These are phyloP conservation scores for Fistulinella prunicolor DNA, from an alignment of 768 basidiomycete species.

Conservation along the genomic window DNA sequence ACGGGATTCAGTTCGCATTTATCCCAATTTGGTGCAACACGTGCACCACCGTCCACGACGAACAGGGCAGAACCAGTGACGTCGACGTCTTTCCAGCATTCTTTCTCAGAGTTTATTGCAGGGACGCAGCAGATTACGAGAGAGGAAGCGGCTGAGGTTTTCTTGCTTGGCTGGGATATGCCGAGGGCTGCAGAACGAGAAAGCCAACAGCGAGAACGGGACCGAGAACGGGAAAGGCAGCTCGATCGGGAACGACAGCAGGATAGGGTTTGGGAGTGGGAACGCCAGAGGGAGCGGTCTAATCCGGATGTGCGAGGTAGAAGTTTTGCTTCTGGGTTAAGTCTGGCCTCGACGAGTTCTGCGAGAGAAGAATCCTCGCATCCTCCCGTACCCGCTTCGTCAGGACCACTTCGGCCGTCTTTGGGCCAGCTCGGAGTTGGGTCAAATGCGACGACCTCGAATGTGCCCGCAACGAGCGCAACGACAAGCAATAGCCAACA, in stretches of 20 bases:
- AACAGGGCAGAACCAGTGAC: constrained; percentile 6
- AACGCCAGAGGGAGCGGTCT: constrained; percentile 16
- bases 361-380: constrained; percentile 17
- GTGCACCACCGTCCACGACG: background rate
- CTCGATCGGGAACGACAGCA: constrained; percentile 12
- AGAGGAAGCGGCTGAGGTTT: constrained; percentile 13
- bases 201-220: constrained; percentile 1
- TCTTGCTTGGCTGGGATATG: constrained; percentile 19
- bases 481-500: constrained; percentile 13
- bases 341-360: constrained; percentile 14
- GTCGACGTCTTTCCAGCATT: constrained; percentile 16
- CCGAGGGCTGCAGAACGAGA: constrained; percentile 11
- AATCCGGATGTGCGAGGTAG: constrained; percentile 16
- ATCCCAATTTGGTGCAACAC: constrained; percentile 3
- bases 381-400: background rate
- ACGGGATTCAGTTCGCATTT: constrained; percentile 9
- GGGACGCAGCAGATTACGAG: constrained; percentile 11
- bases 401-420: constrained; percentile 3
- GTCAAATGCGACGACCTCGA: background rate
- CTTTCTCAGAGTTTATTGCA: constrained; percentile 23
- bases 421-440: constrained; percentile 9
- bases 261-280: constrained; percentile 15
- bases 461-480: background rate
- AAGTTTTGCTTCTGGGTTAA: constrained; percentile 11
- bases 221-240: constrained; percentile 9